A percentile compares a stretch with the other conserved stretches of the same genome.
Evolutionary conservation across 768 basidiomycete genomes (phyloP).

Genomic region (Lactifluus hygrophoroides): DNA sequence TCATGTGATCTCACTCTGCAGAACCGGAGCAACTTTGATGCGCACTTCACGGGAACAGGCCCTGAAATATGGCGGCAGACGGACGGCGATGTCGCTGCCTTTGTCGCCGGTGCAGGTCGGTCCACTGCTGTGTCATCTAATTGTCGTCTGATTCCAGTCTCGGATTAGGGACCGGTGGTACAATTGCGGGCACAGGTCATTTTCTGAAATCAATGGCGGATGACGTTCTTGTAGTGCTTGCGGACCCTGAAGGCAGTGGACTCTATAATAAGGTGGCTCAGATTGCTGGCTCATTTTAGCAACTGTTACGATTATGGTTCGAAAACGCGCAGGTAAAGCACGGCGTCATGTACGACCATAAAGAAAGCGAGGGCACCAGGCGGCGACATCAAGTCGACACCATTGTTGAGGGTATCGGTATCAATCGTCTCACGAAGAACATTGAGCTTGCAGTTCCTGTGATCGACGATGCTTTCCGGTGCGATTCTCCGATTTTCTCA

Average conservation of each 20-base stretch:
- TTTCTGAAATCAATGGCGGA: constrained; percentile 72
- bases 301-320: neutral
- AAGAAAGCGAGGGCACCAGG: constrained; percentile 89
- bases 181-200: constrained; percentile 75
- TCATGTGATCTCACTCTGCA: constrained; percentile 23
- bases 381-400: constrained; percentile 93
- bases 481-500: neutral
- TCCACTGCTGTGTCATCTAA: neutral
- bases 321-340: constrained; percentile 53
- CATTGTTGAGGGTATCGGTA: constrained; percentile 90
- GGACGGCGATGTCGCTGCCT: constrained; percentile 70
- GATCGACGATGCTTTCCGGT: constrained; percentile 88
- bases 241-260: constrained; percentile 93
- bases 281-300: neutral
- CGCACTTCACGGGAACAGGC: constrained; percentile 84
- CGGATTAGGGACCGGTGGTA: constrained; percentile 78
- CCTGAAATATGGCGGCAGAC: constrained; percentile 96
- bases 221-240: constrained; percentile 59
- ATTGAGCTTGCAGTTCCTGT: constrained; percentile 76
- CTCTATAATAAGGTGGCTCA: constrained; percentile 77
- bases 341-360: constrained; percentile 92
- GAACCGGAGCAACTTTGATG: constrained; percentile 85
- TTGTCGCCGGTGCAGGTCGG: constrained; percentile 83
- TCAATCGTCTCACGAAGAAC: constrained; percentile 90
- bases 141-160: constrained; percentile 22